Base-by-base conservation (phyloP, 1,139 yeast species). In the Trichomonascaceae sp. region DNA sequence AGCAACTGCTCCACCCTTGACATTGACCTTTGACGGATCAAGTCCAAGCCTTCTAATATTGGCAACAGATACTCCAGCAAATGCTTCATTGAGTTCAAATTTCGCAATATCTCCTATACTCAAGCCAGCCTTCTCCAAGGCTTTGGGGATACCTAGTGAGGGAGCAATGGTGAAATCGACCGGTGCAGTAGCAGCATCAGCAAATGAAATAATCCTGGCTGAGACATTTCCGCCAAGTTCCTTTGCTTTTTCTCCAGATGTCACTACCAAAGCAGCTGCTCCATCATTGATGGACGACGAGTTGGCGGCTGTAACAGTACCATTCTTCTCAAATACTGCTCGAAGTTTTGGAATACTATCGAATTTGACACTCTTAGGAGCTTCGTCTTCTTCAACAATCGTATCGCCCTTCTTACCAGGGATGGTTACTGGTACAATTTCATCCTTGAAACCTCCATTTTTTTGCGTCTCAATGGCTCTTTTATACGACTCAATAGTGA, bases 1-100 rank as follows among this genome's bases (percentile, higher is more conserved):
- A 45, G 96, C 96, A 59, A 90, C 96, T 44, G 97, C 97, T 71
- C 97, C 98, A 70, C 98, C 98, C 69, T 87, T 87, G 57, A 83
- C 90, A 68, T 90, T 90, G 57, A 90, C 82, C 74, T 87, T 89
- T 52, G 81, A 78, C 27, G 77, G 75, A 59, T 85, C 85, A 55
- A 90, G 73, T 60, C 78, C 76, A 57, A 87, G 78, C 57, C 85
- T 72, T 72, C 84, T 79, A 61, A 87, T 79, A 74, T 90, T 90
- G 58, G 96, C 96, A 61, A 90, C 71, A 54, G 96, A 95, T 57
- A 90, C 97, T 54, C 88, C 96, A 13, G 96, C 79, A 73, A 90
- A 90, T 18, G 97, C 97, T 76, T 90, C 97, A 72, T 90, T 90
- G 68, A 90, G 81, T 75, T 90, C 98, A 70, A 84, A 89, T 58